Evolutionary conservation across 2,329 filamentous ascomycete genomes (phyloP).

Genomic region (Cordyceps cateniannulata): DNA sequence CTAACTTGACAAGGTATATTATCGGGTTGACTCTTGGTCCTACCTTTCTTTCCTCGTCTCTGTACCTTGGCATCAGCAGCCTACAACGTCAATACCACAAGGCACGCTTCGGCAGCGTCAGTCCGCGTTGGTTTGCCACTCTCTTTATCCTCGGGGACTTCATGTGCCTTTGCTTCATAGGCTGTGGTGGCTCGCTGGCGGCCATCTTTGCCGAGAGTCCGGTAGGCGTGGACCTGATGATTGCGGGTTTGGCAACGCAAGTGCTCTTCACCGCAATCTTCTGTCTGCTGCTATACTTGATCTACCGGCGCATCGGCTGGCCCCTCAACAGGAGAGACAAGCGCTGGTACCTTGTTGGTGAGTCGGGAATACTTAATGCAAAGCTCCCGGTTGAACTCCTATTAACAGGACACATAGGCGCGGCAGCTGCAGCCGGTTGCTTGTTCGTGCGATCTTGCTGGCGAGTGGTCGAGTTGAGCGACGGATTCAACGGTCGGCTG

Average conservation of each 20-base stretch:
- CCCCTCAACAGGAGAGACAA: not conserved
- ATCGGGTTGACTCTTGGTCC: constrained; percentile 18
- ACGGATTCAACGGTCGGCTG: constrained; percentile 16
- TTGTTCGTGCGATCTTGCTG: constrained; percentile 17
- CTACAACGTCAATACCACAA: constrained; percentile 8
- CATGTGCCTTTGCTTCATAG: constrained; percentile 17
- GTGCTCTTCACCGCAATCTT: constrained; percentile 17
- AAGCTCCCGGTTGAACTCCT: not conserved
- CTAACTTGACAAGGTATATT: constrained; percentile 15
- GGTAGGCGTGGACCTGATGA: constrained; percentile 18
- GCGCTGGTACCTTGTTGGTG: constrained; percentile 10
- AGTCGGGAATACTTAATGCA: not conserved
- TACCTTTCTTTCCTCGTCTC: constrained; percentile 17
- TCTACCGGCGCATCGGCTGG: constrained; percentile 6
- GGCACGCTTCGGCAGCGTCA: constrained; percentile 7
- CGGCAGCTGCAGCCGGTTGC: constrained; percentile 12
- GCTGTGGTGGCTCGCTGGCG: constrained; percentile 16
- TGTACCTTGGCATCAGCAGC: constrained; percentile 17
- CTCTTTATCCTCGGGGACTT: constrained; percentile 18
- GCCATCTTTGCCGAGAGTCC: constrained; percentile 17
- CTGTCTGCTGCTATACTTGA: constrained; percentile 8
- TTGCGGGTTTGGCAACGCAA: constrained; percentile 16
- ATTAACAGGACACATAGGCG: not conserved
- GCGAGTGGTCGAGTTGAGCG: constrained; percentile 16
- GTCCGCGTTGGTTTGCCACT: constrained; percentile 13